Percentiles rank a stretch among this genome's conserved stretches.
Conservation (phyloP, 495 filamentous ascomycete genomes). For the Xeromyces bisporus region DNA sequence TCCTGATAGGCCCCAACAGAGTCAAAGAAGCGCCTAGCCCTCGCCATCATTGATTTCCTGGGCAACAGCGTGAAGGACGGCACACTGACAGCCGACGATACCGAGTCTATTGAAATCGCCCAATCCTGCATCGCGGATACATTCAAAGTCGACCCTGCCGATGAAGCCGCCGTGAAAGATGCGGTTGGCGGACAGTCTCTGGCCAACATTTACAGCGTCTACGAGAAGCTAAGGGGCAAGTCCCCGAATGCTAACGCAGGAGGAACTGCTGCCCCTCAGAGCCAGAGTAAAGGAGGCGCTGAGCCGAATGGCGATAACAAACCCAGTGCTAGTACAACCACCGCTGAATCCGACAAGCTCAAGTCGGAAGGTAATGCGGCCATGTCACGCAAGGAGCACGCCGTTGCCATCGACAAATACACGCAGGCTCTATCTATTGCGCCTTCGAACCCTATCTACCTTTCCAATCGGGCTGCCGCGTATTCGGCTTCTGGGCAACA, state of each 20-base stretch:
- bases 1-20: slow-evolving; percentile 37
- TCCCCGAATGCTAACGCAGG: no score
- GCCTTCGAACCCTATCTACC: slow-evolving; percentile 85
- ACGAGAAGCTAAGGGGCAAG: slow-evolving; percentile 81
- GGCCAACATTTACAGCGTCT: slow-evolving; percentile 78
- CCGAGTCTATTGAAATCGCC: slow-evolving; percentile 82
- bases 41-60: slow-evolving; percentile 94
- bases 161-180: slow-evolving; percentile 52
- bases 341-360: slow-evolving; percentile 60
- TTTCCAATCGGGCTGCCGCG: slow-evolving; percentile 91
- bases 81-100: slow-evolving; percentile 69
- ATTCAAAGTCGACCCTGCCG: slow-evolving; percentile 79
- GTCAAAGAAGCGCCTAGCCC: slow-evolving; percentile 88
- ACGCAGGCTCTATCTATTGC: slow-evolving; percentile 62
- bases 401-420: slow-evolving; percentile 65
- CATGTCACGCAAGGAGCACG: slow-evolving; percentile 84
- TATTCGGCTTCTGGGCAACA: slow-evolving; percentile 69
- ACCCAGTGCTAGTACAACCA: slow-evolving; percentile 23
- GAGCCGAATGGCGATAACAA: slow-evolving; percentile 9
- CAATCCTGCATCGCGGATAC: slow-evolving; percentile 82
- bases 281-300: slow-evolving; percentile 4
- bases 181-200: slow-evolving; percentile 75
- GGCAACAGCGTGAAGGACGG: slow-evolving; percentile 71
- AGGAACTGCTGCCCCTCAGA: slow-evolving; percentile 11
- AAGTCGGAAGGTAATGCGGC: slow-evolving; percentile 88